phyloP scores from a whole-genome alignment of 1,139 yeast species.

The Arxiozyma telluris region DNA sequence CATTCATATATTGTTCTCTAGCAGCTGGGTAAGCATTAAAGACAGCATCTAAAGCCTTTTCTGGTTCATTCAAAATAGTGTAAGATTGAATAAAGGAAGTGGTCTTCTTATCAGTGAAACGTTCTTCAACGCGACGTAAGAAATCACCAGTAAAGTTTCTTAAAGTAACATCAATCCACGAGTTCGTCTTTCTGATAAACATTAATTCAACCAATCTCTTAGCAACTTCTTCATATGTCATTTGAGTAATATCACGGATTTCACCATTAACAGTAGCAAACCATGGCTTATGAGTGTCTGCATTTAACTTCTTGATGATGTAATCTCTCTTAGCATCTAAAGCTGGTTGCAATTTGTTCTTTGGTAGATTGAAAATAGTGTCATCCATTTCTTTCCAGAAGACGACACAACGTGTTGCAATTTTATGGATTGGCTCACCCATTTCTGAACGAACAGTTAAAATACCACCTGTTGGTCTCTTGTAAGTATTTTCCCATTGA shows the following conservation, averaged over 20 bases:
- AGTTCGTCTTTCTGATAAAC: constrained; percentile 67
- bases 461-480: constrained; percentile 94
- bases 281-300: constrained; percentile 98
- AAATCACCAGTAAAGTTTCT: constrained; percentile 82
- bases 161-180: constrained; percentile 85
- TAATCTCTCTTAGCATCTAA: constrained; percentile 76
- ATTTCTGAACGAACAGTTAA: constrained; percentile 94
- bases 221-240: constrained; percentile 92
- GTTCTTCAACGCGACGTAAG: constrained; percentile 92
- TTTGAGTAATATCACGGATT: constrained; percentile 80
- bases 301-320: constrained; percentile 75
- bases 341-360: constrained; percentile 77
- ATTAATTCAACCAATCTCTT: constrained; percentile 79
- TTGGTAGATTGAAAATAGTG: constrained; percentile 83
- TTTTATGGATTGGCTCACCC: constrained; percentile 99
- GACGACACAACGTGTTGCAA: constrained; percentile 95
- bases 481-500: constrained; percentile 91
- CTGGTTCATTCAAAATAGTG: constrained; percentile 60
- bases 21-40: constrained; percentile 66
- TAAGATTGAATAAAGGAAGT: constrained; percentile 69
- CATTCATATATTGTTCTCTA: constrained; percentile 73
- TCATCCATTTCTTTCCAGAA: constrained; percentile 97
- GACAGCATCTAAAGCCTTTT: constrained; percentile 47
- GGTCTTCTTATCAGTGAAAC: constrained; percentile 57
- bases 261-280: constrained; percentile 62